Conservation (phyloP, 495 filamentous ascomycete genomes). For the Podospora comata region DNA sequence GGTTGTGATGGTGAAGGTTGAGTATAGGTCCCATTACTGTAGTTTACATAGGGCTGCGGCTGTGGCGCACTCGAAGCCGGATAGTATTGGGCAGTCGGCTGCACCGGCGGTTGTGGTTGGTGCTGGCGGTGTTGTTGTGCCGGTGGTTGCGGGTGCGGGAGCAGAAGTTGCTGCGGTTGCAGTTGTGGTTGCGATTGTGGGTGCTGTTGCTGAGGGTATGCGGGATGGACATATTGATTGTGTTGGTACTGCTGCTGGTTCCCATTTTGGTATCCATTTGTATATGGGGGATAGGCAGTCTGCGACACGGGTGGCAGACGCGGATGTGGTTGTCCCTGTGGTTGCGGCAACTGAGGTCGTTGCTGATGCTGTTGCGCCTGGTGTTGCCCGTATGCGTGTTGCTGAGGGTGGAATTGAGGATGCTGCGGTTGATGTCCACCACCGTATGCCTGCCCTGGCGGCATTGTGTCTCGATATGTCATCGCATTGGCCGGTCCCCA, state of each 20-base stretch:
- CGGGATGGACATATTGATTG: constrained; percentile 28
- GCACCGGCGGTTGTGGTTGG: constrained; percentile 11
- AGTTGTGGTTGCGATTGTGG: constrained; percentile 27
- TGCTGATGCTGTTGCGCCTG: constrained; percentile 26
- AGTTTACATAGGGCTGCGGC: constrained; percentile 4
- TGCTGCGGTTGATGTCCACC: constrained; percentile 20
- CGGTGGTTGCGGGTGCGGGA: constrained; percentile 11
- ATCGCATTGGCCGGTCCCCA: not conserved
- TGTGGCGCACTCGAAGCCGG: not conserved
- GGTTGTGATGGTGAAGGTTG: constrained; percentile 3
- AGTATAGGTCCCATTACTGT: constrained; percentile 2
- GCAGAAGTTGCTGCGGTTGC: constrained; percentile 10
- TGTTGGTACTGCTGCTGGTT: constrained; percentile 30
- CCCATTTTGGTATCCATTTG: constrained; percentile 24
- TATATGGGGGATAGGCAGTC: constrained; percentile 20
- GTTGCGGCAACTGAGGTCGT: constrained; percentile 19
- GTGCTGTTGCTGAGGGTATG: constrained; percentile 19
- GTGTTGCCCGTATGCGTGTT: constrained; percentile 16
- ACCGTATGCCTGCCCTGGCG: constrained; percentile 43
- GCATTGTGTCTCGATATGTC: constrained; percentile 31
- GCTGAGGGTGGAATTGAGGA: constrained; percentile 19
- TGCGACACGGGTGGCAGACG: constrained; percentile 19
- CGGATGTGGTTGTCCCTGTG: constrained; percentile 27
- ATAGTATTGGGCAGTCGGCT: constrained; percentile 7
- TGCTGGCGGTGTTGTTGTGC: constrained; percentile 20